Evolutionary conservation across 352 stramenopile species (phyloP), one percentile per base, ranked within the genome.

Genomic region (Phytophthora idaei): DNA sequence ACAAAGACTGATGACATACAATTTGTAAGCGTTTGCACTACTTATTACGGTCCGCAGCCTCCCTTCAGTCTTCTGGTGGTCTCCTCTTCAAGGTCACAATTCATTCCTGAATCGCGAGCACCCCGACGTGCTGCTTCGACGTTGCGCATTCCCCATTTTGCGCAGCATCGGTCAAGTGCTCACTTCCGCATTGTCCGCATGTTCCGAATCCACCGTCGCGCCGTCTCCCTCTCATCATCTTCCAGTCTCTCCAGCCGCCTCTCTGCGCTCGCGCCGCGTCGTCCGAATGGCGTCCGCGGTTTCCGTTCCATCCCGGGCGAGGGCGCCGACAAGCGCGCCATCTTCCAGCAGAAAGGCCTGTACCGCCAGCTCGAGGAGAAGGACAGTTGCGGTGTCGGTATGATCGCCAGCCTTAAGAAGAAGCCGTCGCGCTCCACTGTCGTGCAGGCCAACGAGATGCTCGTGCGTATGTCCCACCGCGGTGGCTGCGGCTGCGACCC

Each of bases 361-460:
- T 91, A 91, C 62, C 77, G 79, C 44, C 64, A 78, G 51, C 61
- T 80, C 10, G 62, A 69, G 42, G 83, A 91, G 64, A 84, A 84
- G 50, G 83, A 91, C 58, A 87, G 68, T 68, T 99, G 97, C 76
- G 97, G 97, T 67, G 96, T 99, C 15, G 97, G 97, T 36, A 90
- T 99, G 58, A 96, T 98, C 57, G 97, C 96, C 21, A 95, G 96
- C 44, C 78, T 99, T n/a, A 98, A 99, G 76, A 98, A 93, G 55
- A 72, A 97, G 57, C 82, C 92, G 27, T 97, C 87, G 62, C 85
- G 95, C 42, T 81, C 89, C 53, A 96, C 83, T 31, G 95, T 99
- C 21, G 83, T 98, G 29, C 89, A 98, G 73, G 95, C 96, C 21
- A 98, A 98, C 80, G 93, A 98, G 74, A 99, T 99, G 96, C 87